Percentiles rank a stretch among this genome's conserved stretches.
phyloP scores from a whole-genome alignment of 2,329 filamentous ascomycete species.

The Alternaria atra region DNA sequence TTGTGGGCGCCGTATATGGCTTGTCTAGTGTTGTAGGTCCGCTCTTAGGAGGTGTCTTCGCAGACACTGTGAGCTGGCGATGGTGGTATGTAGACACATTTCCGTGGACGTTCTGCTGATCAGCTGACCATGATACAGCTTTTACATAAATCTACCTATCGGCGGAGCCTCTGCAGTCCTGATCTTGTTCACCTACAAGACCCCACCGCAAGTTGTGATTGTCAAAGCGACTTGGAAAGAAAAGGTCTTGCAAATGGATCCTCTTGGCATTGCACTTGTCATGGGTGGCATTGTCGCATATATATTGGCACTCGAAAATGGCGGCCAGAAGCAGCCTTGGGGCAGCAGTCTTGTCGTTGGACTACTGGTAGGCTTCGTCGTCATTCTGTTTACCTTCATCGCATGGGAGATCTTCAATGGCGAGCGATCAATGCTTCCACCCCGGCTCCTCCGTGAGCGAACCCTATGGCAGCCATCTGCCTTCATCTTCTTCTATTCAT shows the following conservation, averaged over 20 bases:
- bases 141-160: slow-evolving; percentile 56
- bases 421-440: slow-evolving; percentile 53
- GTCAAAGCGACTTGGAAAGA: slow-evolving; percentile 38
- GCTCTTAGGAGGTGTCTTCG: slow-evolving; percentile 54
- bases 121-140: slow-evolving; percentile 11
- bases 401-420: slow-evolving; percentile 49
- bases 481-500: slow-evolving; percentile 50
- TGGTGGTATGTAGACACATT: slow-evolving; percentile 43
- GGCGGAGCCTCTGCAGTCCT: slow-evolving; percentile 50
- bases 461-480: slow-evolving; percentile 44
- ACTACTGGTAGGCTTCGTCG: slow-evolving; percentile 54
- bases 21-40: slow-evolving; percentile 52
- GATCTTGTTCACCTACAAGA: slow-evolving; percentile 42
- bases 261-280: slow-evolving; percentile 52
- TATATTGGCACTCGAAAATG: slow-evolving; percentile 59
- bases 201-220: slow-evolving; percentile 31
- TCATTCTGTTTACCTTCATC: slow-evolving; percentile 50
- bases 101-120: neutral
- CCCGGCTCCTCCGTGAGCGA: slow-evolving; percentile 52
- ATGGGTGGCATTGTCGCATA: slow-evolving; percentile 53
- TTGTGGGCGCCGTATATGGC: slow-evolving; percentile 50
- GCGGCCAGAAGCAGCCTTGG: slow-evolving; percentile 42
- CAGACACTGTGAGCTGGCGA: slow-evolving; percentile 49
- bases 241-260: slow-evolving; percentile 58
- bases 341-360: slow-evolving; percentile 55